Percentiles rank a stretch among this genome's conserved stretches.
These are phyloP conservation scores for Mucor indicus DNA, from an alignment of 371 early-diverging fungal species.

Conservation along the genomic window DNA sequence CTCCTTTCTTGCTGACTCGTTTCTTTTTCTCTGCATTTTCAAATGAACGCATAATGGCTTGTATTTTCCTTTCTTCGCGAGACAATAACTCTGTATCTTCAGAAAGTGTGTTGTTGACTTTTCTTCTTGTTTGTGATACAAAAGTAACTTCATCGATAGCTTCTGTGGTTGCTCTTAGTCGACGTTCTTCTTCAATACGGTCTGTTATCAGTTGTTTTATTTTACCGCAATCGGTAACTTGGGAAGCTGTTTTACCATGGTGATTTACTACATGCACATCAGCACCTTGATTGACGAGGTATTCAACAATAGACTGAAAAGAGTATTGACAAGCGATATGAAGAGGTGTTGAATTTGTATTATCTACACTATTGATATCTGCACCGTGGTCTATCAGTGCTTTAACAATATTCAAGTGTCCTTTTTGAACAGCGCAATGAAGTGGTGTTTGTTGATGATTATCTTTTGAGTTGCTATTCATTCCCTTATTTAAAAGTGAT, in stretches of 20 bases:
- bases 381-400: slow-evolving; percentile 72
- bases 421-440: slow-evolving; percentile 77
- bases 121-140: slow-evolving; percentile 24
- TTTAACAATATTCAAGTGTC: slow-evolving; percentile 59
- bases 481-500: slow-evolving; percentile 56
- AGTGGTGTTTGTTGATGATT: slow-evolving; percentile 70
- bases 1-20: slow-evolving; percentile 6
- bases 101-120: no score
- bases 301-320: slow-evolving; percentile 60
- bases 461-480: slow-evolving; percentile 71
- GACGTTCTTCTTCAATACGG: slow-evolving; percentile 39
- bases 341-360: slow-evolving; percentile 63
- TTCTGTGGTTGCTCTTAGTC: slow-evolving; percentile 31
- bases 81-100: slow-evolving; percentile 10
- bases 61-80: slow-evolving; percentile 25
- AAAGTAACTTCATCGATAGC: slow-evolving; percentile 38
- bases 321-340: slow-evolving; percentile 27
- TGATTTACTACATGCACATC: slow-evolving; percentile 53
- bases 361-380: slow-evolving; percentile 46
- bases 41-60: slow-evolving; percentile 30
- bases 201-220: slow-evolving; percentile 33
- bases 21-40: slow-evolving; percentile 25
- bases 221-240: slow-evolving; percentile 39
- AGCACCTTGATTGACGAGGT: slow-evolving; percentile 66
- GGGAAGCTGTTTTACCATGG: slow-evolving; percentile 52